These are phyloP conservation scores for Euphorbia schlechtendalii DNA, from an alignment of 441 rosid genomes.

Conservation along the genomic window DNA sequence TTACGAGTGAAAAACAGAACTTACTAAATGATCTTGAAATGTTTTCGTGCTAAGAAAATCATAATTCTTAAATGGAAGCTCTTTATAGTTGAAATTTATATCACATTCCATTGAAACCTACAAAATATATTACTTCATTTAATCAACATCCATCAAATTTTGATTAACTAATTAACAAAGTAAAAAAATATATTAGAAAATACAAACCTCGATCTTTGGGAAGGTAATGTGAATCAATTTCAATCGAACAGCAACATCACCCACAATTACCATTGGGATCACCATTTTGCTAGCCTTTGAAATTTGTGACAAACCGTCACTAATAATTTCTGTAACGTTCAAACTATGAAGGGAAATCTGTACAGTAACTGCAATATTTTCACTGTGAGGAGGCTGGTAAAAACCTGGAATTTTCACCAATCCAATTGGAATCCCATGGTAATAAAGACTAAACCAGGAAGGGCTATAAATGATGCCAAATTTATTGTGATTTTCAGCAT, in stretches of 20 bases:
- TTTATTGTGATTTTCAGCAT: slow-evolving; percentile 31
- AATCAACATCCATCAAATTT: neutral
- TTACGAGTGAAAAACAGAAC: slow-evolving; percentile 6
- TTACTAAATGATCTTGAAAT: slow-evolving; percentile 22
- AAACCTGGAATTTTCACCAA: slow-evolving; percentile 25
- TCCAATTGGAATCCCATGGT: slow-evolving; percentile 24
- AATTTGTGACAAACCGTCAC: slow-evolving; percentile 8
- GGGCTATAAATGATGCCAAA: slow-evolving; percentile 27
- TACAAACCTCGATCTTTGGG: slow-evolving; percentile 32
- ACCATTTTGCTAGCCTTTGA: slow-evolving; percentile 5
- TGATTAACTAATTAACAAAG: no score
- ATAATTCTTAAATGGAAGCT: slow-evolving; percentile 22
- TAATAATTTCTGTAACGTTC: slow-evolving; percentile 18
- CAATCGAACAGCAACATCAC: slow-evolving; percentile 22
- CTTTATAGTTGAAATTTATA: slow-evolving; percentile 11
- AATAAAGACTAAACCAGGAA: slow-evolving; percentile 23
- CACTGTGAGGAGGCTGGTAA: slow-evolving; percentile 30
- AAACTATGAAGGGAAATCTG: slow-evolving; percentile 20
- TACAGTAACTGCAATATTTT: slow-evolving; percentile 18
- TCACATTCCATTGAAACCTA: slow-evolving; percentile 28
- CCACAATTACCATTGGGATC: slow-evolving; percentile 22
- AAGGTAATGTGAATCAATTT: slow-evolving; percentile 19
- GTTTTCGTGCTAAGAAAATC: slow-evolving; percentile 10
- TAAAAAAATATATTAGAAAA: no score
- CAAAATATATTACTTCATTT: neutral